Conservation (phyloP, 1,284 basidiomycete species). For the Cystobasidium slooffiae region DNA sequence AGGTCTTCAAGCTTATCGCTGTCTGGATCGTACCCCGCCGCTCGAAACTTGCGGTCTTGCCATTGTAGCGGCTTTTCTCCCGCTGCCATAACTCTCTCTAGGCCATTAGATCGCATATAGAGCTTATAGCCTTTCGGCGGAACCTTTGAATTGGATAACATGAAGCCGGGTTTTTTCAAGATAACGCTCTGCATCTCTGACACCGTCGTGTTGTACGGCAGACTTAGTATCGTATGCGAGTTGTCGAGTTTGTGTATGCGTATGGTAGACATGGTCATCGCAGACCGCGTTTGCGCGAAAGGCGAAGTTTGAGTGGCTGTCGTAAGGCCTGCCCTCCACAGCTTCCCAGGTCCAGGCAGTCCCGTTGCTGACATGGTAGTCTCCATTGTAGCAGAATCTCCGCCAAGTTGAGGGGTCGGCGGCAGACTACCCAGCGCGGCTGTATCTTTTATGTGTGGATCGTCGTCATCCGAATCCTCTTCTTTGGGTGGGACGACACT, state of each 20-base stretch:
- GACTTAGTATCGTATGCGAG: slow-evolving; percentile 51
- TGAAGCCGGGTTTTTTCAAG: slow-evolving; percentile 46
- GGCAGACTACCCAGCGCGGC: slow-evolving; percentile 29
- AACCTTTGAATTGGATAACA: slow-evolving; percentile 61
- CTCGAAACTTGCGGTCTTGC: slow-evolving; percentile 79
- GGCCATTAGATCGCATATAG: slow-evolving; percentile 50
- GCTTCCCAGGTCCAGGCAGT: background rate
- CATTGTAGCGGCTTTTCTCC: slow-evolving; percentile 86
- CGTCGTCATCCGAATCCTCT: slow-evolving; percentile 50
- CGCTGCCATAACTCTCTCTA: slow-evolving; percentile 75
- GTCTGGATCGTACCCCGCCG: slow-evolving; percentile 82
- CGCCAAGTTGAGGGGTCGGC: slow-evolving; percentile 22
- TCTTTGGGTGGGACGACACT: slow-evolving; percentile 55
- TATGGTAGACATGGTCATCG: slow-evolving; percentile 47
- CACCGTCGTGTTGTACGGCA: slow-evolving; percentile 50
- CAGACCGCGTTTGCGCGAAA: background rate
- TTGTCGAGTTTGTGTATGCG: slow-evolving; percentile 51
- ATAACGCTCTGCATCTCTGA: slow-evolving; percentile 48
- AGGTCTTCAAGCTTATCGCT: slow-evolving; percentile 80
- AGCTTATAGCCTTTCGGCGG: slow-evolving; percentile 66
- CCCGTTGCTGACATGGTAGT: background rate
- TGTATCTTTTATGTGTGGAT: slow-evolving; percentile 39
- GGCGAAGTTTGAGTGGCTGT: background rate
- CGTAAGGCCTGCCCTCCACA: slow-evolving; percentile 28
- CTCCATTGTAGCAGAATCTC: slow-evolving; percentile 17